These are phyloP conservation scores for Stagonosporopsis rhizophila DNA, from an alignment of 2,329 filamentous ascomycete species.

Conservation along the genomic window DNA sequence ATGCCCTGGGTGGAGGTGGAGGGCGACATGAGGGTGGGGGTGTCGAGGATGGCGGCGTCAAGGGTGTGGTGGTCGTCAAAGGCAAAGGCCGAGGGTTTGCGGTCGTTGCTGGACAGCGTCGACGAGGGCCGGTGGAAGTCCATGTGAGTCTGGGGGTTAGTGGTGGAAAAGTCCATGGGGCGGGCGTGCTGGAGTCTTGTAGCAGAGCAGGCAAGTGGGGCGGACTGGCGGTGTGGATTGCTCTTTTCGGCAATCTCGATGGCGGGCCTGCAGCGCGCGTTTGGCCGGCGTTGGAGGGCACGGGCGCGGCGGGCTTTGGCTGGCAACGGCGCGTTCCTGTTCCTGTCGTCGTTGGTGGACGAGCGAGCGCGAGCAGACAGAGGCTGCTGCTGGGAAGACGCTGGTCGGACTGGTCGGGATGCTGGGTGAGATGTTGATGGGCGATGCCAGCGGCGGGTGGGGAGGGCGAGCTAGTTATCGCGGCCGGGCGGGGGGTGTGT, in stretches of 20 bases:
- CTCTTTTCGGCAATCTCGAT: slow-evolving; percentile 44
- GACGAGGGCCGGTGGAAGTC: slow-evolving; percentile 50
- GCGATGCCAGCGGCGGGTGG: slow-evolving; percentile 23
- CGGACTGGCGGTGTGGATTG: slow-evolving; percentile 50
- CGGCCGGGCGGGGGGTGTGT: slow-evolving; percentile 16
- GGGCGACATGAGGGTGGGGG: slow-evolving; percentile 57
- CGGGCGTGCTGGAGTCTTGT: slow-evolving; percentile 42
- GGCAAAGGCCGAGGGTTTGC: slow-evolving; percentile 48
- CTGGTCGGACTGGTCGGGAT: slow-evolving; percentile 2
- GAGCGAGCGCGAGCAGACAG: no score
- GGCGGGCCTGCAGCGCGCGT: slow-evolving; percentile 19
- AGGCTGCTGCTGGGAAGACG: slow-evolving; percentile 7
- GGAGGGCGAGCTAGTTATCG: slow-evolving; percentile 36
- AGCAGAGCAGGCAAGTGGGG: slow-evolving; percentile 50
- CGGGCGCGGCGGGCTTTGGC: not conserved
- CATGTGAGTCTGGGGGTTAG: slow-evolving; percentile 39
- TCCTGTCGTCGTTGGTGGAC: no score
- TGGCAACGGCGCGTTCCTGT: no score
- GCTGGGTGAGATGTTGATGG: slow-evolving; percentile 24
- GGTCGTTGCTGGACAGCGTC: slow-evolving; percentile 45
- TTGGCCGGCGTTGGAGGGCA: slow-evolving; percentile 2
- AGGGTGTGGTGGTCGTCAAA: slow-evolving; percentile 61
- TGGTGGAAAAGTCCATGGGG: slow-evolving; percentile 46
- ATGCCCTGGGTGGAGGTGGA: slow-evolving; percentile 57
- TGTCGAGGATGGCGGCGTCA: slow-evolving; percentile 54